Evolutionary conservation across 2,329 filamentous ascomycete species (phyloP).

Genomic region (Verticillium nubilum): DNA sequence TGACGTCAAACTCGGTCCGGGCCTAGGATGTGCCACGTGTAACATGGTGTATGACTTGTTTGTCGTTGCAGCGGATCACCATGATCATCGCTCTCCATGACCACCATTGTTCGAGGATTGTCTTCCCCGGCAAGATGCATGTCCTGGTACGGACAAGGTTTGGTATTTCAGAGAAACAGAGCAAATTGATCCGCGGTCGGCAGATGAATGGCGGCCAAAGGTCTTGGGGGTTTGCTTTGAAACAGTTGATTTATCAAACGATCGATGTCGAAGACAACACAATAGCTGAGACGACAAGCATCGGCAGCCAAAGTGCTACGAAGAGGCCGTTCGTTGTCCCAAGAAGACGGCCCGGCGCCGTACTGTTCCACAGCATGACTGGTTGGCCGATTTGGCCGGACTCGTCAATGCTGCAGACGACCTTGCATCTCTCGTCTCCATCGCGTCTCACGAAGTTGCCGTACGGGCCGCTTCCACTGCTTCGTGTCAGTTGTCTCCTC

Average conservation of each 20-base stretch:
- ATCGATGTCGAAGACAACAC: not conserved
- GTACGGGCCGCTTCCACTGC: slow-evolving; percentile 1
- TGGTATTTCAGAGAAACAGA: not conserved
- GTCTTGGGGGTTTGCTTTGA: not conserved
- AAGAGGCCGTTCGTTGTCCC: slow-evolving; percentile 10
- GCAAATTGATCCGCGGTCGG: not conserved
- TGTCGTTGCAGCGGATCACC: not conserved
- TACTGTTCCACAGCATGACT: slow-evolving; percentile 23
- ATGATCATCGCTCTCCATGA: not conserved
- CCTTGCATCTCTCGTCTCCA: slow-evolving; percentile 13
- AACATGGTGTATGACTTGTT: not conserved
- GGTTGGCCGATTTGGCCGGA: slow-evolving; percentile 28
- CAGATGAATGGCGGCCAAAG: not conserved
- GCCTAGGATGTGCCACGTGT: not conserved
- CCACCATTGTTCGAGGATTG: not conserved
- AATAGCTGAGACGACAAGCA: slow-evolving; percentile 7
- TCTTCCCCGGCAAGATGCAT: not conserved
- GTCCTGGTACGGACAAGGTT: not conserved
- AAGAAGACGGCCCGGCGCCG: slow-evolving; percentile 13
- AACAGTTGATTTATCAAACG: not conserved
- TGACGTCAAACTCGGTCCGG: not conserved
- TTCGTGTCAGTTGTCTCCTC: not conserved
- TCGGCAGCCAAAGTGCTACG: slow-evolving; percentile 11
- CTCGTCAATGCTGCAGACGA: slow-evolving; percentile 29
- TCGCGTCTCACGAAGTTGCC: slow-evolving; percentile 5